These are phyloP conservation scores for Exophiala bonariae DNA, from an alignment of 2,329 filamentous ascomycete species.

Conservation along the genomic window DNA sequence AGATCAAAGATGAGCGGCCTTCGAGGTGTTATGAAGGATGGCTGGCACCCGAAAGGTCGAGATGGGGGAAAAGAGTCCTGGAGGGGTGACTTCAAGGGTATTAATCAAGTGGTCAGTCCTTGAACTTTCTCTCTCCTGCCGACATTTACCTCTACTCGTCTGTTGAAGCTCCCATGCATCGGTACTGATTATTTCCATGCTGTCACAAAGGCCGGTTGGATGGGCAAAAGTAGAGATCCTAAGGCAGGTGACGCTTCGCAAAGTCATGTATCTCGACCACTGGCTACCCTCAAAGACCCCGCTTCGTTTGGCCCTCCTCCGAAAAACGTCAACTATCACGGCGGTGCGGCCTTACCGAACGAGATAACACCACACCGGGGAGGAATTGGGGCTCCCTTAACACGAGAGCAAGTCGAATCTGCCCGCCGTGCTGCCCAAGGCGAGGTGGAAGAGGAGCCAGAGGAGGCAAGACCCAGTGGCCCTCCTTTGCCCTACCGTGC, in stretches of 20 bases:
- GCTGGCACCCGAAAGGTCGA: conserved; percentile 56
- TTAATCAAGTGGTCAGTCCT: conserved; percentile 54
- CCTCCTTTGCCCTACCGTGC: conserved; percentile 66
- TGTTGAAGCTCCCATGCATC: too few relatives aligned
- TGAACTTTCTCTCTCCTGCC: background rate
- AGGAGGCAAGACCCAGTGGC: conserved; percentile 40
- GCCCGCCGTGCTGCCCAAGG: conserved; percentile 29
- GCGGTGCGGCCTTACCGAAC: conserved; percentile 44
- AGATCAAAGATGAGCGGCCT: conserved; percentile 30
- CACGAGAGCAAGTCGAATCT: conserved; percentile 37
- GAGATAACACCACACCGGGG: conserved; percentile 45
- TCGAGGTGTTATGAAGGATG: conserved; percentile 49
- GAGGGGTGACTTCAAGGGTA: conserved; percentile 57
- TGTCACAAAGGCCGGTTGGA: conserved; percentile 60
- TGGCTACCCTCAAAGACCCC: conserved; percentile 73
- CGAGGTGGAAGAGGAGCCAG: conserved; percentile 33
- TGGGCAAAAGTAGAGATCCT: conserved; percentile 56
- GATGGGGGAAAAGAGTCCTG: conserved; percentile 55
- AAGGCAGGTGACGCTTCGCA: conserved; percentile 35
- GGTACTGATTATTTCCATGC: too few relatives aligned
- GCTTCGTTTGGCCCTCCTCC: conserved; percentile 78
- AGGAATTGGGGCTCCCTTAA: conserved; percentile 45
- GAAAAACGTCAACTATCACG: conserved; percentile 59
- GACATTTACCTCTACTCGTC: too few relatives aligned
- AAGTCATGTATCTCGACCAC: conserved; percentile 58